Percentiles rank a stretch among this genome's conserved stretches.
phyloP scores from a whole-genome alignment of 2,329 filamentous ascomycete species.

The Penicillium sp. region DNA sequence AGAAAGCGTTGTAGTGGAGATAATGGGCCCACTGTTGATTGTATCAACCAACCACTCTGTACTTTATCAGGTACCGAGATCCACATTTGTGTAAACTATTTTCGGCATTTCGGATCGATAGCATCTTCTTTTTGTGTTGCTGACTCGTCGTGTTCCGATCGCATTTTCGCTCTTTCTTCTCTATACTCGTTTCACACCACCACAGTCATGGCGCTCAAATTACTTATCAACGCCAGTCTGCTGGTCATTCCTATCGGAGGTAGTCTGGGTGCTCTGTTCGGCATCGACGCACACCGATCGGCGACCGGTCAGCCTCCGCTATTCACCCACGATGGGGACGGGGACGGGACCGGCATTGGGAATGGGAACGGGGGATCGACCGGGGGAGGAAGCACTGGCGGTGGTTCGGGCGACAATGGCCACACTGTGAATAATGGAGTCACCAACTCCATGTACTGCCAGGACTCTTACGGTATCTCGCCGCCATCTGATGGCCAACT shows the following conservation, averaged over 20 bases:
- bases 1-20: not conserved
- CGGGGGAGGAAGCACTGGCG: slow-evolving; percentile 17
- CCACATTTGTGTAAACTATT: slow-evolving; percentile 9
- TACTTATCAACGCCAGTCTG: slow-evolving; percentile 50
- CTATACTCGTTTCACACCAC: not conserved
- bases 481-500: slow-evolving; percentile 44
- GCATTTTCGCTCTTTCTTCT: not conserved
- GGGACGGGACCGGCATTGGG: no score
- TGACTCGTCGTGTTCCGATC: not conserved
- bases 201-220: slow-evolving; percentile 31
- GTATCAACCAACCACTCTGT: not conserved
- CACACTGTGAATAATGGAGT: slow-evolving; percentile 33
- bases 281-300: slow-evolving; percentile 45
- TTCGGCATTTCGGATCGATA: not conserved
- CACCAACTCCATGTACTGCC: slow-evolving; percentile 39
- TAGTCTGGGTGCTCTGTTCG: slow-evolving; percentile 50
- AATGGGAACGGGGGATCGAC: slow-evolving; percentile 16
- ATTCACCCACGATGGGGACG: slow-evolving; percentile 34
- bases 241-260: slow-evolving; percentile 49
- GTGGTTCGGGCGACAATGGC: slow-evolving; percentile 8
- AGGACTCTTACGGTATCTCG: slow-evolving; percentile 46
- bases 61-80: no score
- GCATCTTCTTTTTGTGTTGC: not conserved
- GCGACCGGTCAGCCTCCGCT: slow-evolving; percentile 45
- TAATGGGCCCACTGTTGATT: no score